Evolutionary conservation across 2,329 filamentous ascomycete species (phyloP).

Genomic region (Cladosporium colombiae): DNA sequence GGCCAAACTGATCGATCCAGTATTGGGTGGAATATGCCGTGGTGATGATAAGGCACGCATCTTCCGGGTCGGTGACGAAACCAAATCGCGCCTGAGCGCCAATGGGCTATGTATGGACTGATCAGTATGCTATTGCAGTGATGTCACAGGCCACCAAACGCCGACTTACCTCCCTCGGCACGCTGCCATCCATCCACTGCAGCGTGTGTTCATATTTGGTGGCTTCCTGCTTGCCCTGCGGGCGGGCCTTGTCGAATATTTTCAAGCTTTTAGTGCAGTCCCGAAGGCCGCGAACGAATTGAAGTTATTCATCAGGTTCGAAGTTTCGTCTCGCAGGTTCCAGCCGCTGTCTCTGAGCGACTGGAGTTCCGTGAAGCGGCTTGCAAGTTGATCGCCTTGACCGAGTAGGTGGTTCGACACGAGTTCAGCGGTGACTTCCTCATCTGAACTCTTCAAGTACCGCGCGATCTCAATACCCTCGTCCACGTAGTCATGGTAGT

Average conservation of each 20-base stretch:
- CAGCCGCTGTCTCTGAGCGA: not conserved
- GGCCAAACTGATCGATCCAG: not conserved
- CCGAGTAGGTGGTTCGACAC: too few species aligned
- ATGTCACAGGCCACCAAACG: not conserved
- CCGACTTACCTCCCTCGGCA: not conserved
- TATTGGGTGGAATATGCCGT: not conserved
- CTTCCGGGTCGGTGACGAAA: not conserved
- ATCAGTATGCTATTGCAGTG: not conserved
- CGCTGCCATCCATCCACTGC: not conserved
- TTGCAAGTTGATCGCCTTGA: not conserved
- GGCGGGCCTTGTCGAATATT: not conserved
- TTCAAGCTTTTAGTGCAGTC: not conserved
- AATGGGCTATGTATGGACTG: not conserved
- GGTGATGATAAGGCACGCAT: not conserved
- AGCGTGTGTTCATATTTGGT: not conserved
- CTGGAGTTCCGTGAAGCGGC: not conserved
- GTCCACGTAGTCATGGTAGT: not conserved
- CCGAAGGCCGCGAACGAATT: not conserved
- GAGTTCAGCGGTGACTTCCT: not conserved
- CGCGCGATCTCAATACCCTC: not conserved
- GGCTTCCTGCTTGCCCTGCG: not conserved
- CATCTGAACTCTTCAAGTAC: not conserved
- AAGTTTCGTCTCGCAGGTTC: not conserved
- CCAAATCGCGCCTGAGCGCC: not conserved
- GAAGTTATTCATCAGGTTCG: not conserved